Conservation (phyloP, 108 stramenopile species). For the Cyclotella distinguenda region DNA sequence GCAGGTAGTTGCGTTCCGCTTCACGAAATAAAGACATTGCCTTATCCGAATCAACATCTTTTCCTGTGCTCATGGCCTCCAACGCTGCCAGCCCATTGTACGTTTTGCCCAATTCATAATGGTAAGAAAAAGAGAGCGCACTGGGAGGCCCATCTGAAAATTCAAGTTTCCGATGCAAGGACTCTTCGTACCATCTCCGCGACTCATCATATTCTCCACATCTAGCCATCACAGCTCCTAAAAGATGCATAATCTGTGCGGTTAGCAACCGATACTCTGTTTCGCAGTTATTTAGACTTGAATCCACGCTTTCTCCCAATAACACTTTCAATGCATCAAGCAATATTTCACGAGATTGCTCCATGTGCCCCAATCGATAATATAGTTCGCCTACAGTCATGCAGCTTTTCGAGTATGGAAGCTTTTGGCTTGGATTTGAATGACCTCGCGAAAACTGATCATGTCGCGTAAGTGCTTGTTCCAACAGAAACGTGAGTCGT, state of each 20-base stretch:
- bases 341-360: conserved; percentile 23
- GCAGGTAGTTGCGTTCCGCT: conserved; percentile 36
- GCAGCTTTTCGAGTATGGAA: conserved; percentile 20
- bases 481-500: conserved; percentile 5
- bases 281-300: not conserved
- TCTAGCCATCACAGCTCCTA: conserved; percentile 36
- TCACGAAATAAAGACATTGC: conserved; percentile 31
- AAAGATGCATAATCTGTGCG: conserved; percentile 27
- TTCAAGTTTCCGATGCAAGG: conserved; percentile 18
- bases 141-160: conserved; percentile 5
- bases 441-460: not conserved
- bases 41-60: conserved; percentile 22
- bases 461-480: conserved; percentile 11
- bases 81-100: conserved; percentile 40
- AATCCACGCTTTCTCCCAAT: not conserved
- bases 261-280: not conserved
- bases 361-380: conserved; percentile 39
- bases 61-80: conserved; percentile 27
- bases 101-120: conserved; percentile 34
- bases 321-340: conserved; percentile 19
- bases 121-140: not conserved
- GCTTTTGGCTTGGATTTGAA: no score
- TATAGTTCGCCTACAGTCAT: conserved; percentile 29
- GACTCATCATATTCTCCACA: conserved; percentile 44
- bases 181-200: conserved; percentile 33